Evolutionary conservation across 2,329 filamentous ascomycete species (phyloP), one percentile per base, ranked within the genome.

Genomic region (Fusarium napiforme): DNA sequence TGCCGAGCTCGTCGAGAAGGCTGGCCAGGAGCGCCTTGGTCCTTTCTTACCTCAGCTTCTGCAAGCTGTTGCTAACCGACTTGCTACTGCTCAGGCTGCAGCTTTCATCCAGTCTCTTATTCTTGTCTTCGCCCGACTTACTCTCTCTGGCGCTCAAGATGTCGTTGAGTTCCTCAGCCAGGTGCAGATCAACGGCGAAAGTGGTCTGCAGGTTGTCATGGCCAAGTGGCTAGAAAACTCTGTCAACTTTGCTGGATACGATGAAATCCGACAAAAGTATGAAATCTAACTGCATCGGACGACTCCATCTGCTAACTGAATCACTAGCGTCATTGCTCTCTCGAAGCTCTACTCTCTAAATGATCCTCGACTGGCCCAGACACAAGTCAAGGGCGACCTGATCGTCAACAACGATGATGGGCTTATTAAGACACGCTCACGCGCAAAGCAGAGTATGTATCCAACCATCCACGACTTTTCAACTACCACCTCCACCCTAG

Each of bases 151-250:
- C 53, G 93, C 96, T 15, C 90, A 91, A 30, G 96, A 98, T 77
- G 95, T 99, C 4, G 92, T 98, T 19, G 92, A 96, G 62, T 99
- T 99, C 84, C 87, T 99, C 37, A 92, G 92, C 69, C 92, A 94
- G 78, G 92, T 97, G 71, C 89, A 94, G 75, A 93, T 98, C 73
- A 90, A 90, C 53, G 92, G 91, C 23, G 87, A 93, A 79, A 97
- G 88, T 78, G 96, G 95, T n/a, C 85, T 99, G 12, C 90, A 95
- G 72, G 91, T 98, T 30, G 96, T 99, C 7, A 85, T 98, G 74
- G 89, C 91, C 83, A 98, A 98, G 83, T 99, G 96, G 96, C 87
- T 99, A 2, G 96, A 98, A 84, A 97, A 98, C 82, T 97, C 95
- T 8, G 90, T 97, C 82, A 97, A 93, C 82, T 99, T 99, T 83